These are phyloP conservation scores for Globisporangium spiculum DNA, from an alignment of 352 stramenopile species.

Conservation along the genomic window DNA sequence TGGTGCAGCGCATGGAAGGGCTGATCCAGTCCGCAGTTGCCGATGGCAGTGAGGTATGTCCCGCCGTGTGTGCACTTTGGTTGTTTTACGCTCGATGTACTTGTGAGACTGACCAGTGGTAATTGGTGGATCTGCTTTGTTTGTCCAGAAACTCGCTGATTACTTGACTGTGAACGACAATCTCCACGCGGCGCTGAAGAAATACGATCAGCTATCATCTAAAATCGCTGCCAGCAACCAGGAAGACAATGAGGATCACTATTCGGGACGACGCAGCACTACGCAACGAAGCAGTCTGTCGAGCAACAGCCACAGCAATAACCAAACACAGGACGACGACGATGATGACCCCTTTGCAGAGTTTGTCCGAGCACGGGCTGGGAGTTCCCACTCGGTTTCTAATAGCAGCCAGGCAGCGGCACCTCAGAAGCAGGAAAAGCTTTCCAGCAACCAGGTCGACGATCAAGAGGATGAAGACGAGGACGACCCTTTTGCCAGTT, in stretches of 20 bases:
- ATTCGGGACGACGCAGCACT: neutral
- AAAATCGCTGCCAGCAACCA: slow-evolving; percentile 25
- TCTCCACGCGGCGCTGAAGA: slow-evolving; percentile 52
- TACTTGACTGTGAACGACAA: slow-evolving; percentile 73
- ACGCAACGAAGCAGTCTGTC: slow-evolving; percentile 12
- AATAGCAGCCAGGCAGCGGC: neutral
- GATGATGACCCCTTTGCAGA: slow-evolving; percentile 63
- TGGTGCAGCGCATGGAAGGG: slow-evolving; percentile 56
- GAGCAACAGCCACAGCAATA: slow-evolving; percentile 20
- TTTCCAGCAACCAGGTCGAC: slow-evolving; percentile 17
- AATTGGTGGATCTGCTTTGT: neutral
- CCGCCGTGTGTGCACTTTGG: neutral
- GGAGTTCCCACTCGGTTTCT: slow-evolving; percentile 22
- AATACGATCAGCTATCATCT: slow-evolving; percentile 44
- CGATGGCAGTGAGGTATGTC: slow-evolving; percentile 43
- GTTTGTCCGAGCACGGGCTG: slow-evolving; percentile 47
- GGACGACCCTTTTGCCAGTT: slow-evolving; percentile 67
- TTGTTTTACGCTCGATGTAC: neutral
- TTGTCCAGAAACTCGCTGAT: slow-evolving; percentile 46
- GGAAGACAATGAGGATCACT: slow-evolving; percentile 2
- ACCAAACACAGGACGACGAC: slow-evolving; percentile 26
- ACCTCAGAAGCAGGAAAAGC: neutral
- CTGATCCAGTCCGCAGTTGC: slow-evolving; percentile 60
- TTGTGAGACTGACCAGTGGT: neutral
- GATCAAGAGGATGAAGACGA: slow-evolving; percentile 37